Base-by-base conservation (phyloP, 106 monocot species). In the Acorus calamus region DNA sequence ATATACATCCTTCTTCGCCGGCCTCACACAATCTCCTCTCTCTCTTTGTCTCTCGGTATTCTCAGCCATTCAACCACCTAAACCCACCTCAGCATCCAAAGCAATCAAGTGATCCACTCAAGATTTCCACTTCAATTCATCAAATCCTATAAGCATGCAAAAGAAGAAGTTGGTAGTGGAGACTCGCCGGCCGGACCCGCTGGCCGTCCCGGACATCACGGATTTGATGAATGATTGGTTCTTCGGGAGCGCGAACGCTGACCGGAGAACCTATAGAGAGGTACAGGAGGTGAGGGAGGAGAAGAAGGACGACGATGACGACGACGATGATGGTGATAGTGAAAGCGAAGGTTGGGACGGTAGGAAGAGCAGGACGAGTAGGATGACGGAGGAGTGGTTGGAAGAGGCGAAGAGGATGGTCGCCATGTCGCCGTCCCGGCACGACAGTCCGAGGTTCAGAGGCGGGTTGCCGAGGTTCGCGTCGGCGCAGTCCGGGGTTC, bases 321-420 rank as follows among this genome's bases (percentile, higher is more conserved):
- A 28, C 28, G 28, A 28, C 28, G 28, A 28, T 28, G 28, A 28
- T 28, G 28, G 28, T 0, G 57, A 12, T n/a, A 8, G 14, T 8
- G 14, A 6, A 5, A 11, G 6, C 57, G 6, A n/a, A 5, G 14
- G 6, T 6, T n/a, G 14, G 57, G 14, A 13, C 3, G 14, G 57
- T 28, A 57, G 57, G 57, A 9, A 13, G n/a, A 57, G 9, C 57
- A 28, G 14, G 9, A 13, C 14, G 9, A 13, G 57, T 6, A 8
- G 57, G 57, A 6, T 6, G 57, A 57, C 57, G 6, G 9, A 57
- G 57, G 12, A 57, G n/a, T 57, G 57, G 57, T 13, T 57, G 6
- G 57, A 7, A 5, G 57, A 57, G 9, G 57, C 57, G 6, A 57
- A 13, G 57, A 57, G 57, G 57, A 28, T 28, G 57, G 57, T 57